Conservation (phyloP, 305 asterid genomes). For the Solanum hybrid region DNA sequence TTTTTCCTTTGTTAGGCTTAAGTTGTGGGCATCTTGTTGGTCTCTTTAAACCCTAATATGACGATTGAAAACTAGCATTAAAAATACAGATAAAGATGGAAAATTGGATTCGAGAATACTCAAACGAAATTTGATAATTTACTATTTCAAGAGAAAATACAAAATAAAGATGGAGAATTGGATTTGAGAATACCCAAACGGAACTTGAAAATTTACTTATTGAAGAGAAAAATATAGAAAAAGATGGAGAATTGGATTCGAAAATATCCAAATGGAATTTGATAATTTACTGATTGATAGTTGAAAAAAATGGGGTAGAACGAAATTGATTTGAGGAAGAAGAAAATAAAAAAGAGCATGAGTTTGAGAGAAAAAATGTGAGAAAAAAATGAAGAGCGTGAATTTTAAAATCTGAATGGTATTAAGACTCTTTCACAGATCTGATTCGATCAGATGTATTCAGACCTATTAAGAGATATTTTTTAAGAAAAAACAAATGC, state of each 20-base stretch:
- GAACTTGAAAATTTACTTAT: background rate
- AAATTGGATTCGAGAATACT: background rate
- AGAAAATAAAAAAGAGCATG: background rate
- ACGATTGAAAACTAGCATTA: background rate
- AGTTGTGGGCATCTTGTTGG: background rate
- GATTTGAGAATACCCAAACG: background rate
- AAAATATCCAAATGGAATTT: background rate
- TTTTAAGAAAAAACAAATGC: background rate
- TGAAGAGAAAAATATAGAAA: background rate
- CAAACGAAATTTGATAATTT: background rate
- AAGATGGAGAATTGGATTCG: background rate
- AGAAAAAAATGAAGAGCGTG: background rate
- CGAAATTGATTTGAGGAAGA: background rate
- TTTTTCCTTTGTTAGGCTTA: background rate
- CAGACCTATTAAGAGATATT: background rate
- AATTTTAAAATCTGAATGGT: background rate
- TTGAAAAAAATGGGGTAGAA: background rate
- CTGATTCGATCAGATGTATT: background rate
- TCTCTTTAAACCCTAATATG: background rate
- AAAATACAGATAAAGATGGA: background rate
- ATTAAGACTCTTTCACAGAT: background rate
- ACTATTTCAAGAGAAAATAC: background rate
- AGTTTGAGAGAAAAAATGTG: background rate
- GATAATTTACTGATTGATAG: background rate
- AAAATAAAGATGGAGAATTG: background rate